phyloP scores from a whole-genome alignment of 2,329 filamentous ascomycete species.

The Scedosporium dehoogii region DNA sequence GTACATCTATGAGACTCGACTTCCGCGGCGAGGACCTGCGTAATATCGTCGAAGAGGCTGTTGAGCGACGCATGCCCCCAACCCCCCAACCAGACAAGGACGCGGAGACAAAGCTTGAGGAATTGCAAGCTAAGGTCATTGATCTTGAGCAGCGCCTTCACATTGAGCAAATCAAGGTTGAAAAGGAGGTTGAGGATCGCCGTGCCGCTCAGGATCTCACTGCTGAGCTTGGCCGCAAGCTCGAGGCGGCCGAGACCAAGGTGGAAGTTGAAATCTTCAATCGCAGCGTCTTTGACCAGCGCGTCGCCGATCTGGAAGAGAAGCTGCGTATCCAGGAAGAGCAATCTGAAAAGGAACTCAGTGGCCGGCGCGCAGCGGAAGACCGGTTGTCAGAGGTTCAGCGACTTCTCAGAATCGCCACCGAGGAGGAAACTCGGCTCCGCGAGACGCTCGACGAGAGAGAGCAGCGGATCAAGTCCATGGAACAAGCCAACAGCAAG shows the following conservation, averaged over 20 bases:
- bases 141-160: constrained; percentile 50
- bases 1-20: constrained; percentile 30
- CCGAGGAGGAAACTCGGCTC: constrained; percentile 63
- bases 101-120: constrained; percentile 41
- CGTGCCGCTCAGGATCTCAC: constrained; percentile 42
- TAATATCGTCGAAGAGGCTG: constrained; percentile 52
- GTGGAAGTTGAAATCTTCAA: constrained; percentile 53
- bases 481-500: constrained; percentile 47
- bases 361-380: constrained; percentile 55
- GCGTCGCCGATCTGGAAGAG: constrained; percentile 60
- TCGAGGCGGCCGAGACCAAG: constrained; percentile 47
- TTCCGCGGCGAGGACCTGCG: constrained; percentile 45
- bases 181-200: constrained; percentile 37
- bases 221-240: constrained; percentile 42
- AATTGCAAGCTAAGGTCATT: constrained; percentile 49
- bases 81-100: constrained; percentile 40
- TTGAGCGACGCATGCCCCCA: constrained; percentile 46
- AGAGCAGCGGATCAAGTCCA: constrained; percentile 52
- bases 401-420: constrained; percentile 54
- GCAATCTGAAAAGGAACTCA: constrained; percentile 54
- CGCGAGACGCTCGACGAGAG: constrained; percentile 58
- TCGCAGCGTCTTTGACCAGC: constrained; percentile 46
- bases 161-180: constrained; percentile 35
- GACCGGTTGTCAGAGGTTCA: constrained; percentile 66
- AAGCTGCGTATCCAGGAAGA: constrained; percentile 55